Percentiles rank a stretch among this genome's conserved stretches.
These are phyloP conservation scores for Cokeromyces recurvatus DNA, from an alignment of 371 early-diverging fungal genomes.

Conservation along the genomic window DNA sequence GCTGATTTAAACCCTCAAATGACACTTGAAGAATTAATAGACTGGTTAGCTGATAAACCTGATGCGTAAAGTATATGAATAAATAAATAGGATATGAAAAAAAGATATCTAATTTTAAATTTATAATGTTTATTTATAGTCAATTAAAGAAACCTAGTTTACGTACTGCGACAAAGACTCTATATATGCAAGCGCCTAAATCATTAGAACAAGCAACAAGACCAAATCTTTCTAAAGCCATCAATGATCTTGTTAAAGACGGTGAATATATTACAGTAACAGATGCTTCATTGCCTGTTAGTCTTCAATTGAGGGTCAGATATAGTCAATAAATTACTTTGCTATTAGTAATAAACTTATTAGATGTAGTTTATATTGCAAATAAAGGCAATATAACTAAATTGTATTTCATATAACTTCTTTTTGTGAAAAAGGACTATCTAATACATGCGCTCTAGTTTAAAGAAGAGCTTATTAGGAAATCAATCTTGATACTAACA, in stretches of 20 bases:
- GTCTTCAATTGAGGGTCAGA: conserved; percentile 41
- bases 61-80: conserved; percentile 50
- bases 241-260: conserved; percentile 62
- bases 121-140: conserved; percentile 22
- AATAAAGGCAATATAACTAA: too few species aligned
- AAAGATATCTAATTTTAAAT: too few species aligned
- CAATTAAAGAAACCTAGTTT: conserved; percentile 80
- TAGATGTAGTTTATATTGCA: too few species aligned
- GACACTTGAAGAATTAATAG: conserved; percentile 68
- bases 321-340: conserved; percentile 21
- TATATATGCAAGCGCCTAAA: conserved; percentile 83
- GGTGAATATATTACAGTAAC: conserved; percentile 70
- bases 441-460: too few species aligned
- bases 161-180: conserved; percentile 48
- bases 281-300: conserved; percentile 67
- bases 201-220: conserved; percentile 64
- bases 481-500: too few species aligned
- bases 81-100: not conserved
- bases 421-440: too few species aligned
- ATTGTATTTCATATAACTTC: too few species aligned
- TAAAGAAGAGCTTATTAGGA: too few species aligned
- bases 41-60: conserved; percentile 66
- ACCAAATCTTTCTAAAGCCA: conserved; percentile 61
- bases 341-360: not conserved
- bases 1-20: conserved; percentile 39